A percentile compares a stretch with the other conserved stretches of the same genome.
These are phyloP conservation scores for Psidium friedrichsthalianum DNA, from an alignment of 345 rosid genomes.

Conservation along the genomic window DNA sequence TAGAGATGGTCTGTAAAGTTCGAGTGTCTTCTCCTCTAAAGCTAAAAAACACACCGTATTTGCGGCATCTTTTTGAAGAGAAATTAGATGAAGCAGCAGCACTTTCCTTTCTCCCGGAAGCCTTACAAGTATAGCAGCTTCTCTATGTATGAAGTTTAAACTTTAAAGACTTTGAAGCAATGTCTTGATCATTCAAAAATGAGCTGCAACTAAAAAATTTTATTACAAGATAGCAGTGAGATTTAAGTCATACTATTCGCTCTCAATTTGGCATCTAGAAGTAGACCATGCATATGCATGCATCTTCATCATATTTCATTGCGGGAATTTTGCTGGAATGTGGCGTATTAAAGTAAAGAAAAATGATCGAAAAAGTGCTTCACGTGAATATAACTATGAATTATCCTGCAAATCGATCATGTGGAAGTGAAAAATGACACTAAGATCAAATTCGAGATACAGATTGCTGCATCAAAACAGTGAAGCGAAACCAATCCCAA, in stretches of 20 bases:
- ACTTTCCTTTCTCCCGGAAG: background rate
- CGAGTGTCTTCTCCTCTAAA: background rate
- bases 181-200: background rate
- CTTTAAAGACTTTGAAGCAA: background rate
- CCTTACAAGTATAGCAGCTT: background rate
- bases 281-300: background rate
- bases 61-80: background rate
- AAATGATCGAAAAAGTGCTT: background rate
- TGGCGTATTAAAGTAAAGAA: background rate
- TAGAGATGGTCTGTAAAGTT: background rate
- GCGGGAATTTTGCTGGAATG: background rate
- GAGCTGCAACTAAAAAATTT: background rate
- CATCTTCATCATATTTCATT: background rate
- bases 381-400: background rate
- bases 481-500: accelerated
- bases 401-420: background rate
- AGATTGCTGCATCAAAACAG: background rate
- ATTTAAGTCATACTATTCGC: background rate
- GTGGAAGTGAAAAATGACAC: background rate
- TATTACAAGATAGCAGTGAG: background rate
- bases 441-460: background rate
- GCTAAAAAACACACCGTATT: background rate
- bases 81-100: background rate
- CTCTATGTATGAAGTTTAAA: background rate
- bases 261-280: background rate